These are phyloP conservation scores for Sonneratia caseolaris DNA, from an alignment of 345 rosid species.

Conservation along the genomic window DNA sequence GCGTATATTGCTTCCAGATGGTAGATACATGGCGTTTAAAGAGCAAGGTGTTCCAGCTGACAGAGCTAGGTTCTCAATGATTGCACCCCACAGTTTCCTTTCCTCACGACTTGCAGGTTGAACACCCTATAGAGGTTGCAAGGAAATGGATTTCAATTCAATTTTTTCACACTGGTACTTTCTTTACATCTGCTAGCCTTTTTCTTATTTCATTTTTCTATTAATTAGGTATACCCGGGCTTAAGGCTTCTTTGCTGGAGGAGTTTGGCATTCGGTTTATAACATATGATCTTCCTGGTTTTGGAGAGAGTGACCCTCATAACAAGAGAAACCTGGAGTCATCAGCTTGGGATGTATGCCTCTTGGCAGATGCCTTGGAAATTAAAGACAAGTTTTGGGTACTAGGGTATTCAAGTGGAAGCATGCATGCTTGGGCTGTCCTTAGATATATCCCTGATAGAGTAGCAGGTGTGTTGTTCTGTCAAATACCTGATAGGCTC, in stretches of 20 bases:
- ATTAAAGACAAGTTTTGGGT: conserved; percentile 56
- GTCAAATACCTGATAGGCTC: no score
- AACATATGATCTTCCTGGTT: conserved; percentile 73
- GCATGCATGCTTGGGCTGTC: conserved; percentile 69
- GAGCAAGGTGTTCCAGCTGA: conserved; percentile 50
- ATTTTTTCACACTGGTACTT: conserved; percentile 1
- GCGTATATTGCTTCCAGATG: conserved; percentile 57
- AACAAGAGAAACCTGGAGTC: conserved; percentile 48
- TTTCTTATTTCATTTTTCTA: background rate
- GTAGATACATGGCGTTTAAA: conserved; percentile 54
- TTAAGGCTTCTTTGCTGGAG: conserved; percentile 47
- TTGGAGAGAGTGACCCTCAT: conserved; percentile 74
- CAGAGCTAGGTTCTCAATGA: conserved; percentile 46
- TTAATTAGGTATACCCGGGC: conserved; percentile 49
- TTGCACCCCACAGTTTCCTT: conserved; percentile 55
- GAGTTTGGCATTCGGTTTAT: conserved; percentile 58
- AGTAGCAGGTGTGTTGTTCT: conserved; percentile 34
- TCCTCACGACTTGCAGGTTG: conserved; percentile 69
- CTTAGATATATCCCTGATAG: conserved; percentile 54
- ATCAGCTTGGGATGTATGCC: conserved; percentile 47
- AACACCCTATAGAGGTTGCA: background rate
- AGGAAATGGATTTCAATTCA: background rate
- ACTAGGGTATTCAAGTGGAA: conserved; percentile 54
- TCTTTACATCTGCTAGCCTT: conserved; percentile 9
- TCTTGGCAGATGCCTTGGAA: conserved; percentile 40